Conservation (phyloP, 78 protist species). For the Bodo saltans region DNA sequence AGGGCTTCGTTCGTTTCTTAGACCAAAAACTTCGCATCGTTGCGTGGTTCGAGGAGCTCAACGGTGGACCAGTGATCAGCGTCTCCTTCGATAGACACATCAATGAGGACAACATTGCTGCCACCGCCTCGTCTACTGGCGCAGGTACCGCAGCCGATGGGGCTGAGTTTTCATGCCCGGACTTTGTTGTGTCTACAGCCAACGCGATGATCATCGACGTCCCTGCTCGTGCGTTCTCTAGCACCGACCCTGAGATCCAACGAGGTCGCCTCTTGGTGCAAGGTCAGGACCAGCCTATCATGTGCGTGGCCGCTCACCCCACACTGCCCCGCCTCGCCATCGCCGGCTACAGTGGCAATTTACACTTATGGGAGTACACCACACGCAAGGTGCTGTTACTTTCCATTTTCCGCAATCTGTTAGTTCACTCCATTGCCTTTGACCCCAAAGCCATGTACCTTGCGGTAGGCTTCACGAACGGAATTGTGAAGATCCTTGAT, state of each 20-base stretch:
- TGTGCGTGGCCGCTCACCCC: constrained; percentile 46
- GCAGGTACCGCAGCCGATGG: background rate
- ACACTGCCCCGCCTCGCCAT: constrained; percentile 32
- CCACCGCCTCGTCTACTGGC: background rate
- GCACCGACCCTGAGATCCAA: background rate
- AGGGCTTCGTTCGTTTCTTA: constrained; percentile 54
- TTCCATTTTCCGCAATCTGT: background rate
- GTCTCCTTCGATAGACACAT: constrained; percentile 39
- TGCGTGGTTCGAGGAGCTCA: constrained; percentile 61
- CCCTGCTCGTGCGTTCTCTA: background rate
- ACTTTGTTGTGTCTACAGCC: constrained; percentile 38
- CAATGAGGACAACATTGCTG: background rate
- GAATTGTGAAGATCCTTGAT: constrained; percentile 39
- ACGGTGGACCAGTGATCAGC: constrained; percentile 44
- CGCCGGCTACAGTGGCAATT: constrained; percentile 15
- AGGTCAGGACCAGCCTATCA: constrained; percentile 39
- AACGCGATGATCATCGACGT: constrained; percentile 31
- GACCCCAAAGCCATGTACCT: constrained; percentile 35
- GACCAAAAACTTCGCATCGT: constrained; percentile 46
- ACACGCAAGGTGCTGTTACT: background rate
- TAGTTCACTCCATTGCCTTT: constrained; percentile 6
- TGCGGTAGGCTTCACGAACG: constrained; percentile 46
- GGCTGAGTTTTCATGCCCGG: constrained; percentile 27
- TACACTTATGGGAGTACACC: constrained; percentile 47
- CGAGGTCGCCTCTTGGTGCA: constrained; percentile 38